Conservation (phyloP, 306 rosid species). For the Calophaca sinica region DNA sequence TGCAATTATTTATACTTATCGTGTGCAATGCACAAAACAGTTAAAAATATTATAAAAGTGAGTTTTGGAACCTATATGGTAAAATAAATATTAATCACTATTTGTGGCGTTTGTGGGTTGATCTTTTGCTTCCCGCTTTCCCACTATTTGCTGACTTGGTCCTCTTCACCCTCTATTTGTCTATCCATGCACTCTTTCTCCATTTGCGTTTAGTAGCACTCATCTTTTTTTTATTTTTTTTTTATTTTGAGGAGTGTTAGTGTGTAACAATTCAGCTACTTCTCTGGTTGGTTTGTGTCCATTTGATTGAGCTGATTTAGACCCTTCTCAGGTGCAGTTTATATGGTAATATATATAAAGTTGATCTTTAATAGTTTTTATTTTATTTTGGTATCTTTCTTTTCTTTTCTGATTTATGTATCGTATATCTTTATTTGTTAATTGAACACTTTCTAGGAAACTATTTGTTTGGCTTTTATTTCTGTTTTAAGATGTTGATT, state of each 20-base stretch:
- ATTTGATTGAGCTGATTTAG: conserved; percentile 4
- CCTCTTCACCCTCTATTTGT: not conserved
- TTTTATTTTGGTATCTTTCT: not conserved
- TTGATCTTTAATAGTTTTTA: not conserved
- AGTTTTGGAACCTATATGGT: not conserved
- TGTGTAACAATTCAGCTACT: not conserved
- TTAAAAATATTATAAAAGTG: no score
- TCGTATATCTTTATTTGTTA: not conserved
- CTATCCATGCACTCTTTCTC: conserved; percentile 6
- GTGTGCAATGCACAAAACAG: no score
- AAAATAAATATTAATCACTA: not conserved
- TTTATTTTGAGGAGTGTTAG: conserved; percentile 6
- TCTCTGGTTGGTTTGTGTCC: conserved; percentile 4
- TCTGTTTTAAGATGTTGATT: conserved; percentile 8
- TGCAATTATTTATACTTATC: no score
- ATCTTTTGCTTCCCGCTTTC: conserved; percentile 34
- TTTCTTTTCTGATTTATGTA: not conserved
- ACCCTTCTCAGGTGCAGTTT: not conserved
- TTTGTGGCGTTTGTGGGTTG: not conserved
- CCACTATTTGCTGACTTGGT: conserved; percentile 22
- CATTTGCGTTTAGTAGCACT: not conserved
- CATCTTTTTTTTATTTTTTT: no score
- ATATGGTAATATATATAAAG: not conserved
- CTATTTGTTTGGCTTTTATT: not conserved
- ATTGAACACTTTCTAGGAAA: not conserved